A percentile compares a stretch with the other conserved stretches of the same genome.
Conservation (phyloP, 139 green algal genomes). For the Coelastrella sp. region DNA sequence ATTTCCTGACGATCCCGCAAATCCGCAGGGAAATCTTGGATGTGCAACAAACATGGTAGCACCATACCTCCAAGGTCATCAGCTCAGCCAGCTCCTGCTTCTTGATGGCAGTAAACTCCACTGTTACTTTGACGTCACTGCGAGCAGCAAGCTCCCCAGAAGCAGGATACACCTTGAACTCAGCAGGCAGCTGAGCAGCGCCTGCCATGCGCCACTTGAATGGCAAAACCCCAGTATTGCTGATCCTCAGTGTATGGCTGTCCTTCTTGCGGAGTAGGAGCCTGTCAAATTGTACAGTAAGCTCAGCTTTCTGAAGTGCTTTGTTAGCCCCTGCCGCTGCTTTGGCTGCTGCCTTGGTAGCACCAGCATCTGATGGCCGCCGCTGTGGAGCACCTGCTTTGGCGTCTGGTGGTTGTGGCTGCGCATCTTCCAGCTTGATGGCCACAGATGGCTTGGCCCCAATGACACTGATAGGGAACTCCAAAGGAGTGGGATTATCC, state of each 20-base stretch:
- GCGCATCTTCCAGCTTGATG: slow-evolving; percentile 41
- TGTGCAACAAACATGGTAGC: neutral
- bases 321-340: too few species aligned
- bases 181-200: slow-evolving; percentile 62
- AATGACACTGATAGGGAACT: slow-evolving; percentile 77
- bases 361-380: neutral
- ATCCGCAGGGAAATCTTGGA: too few species aligned
- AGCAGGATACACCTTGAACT: slow-evolving; percentile 63
- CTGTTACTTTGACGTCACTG: slow-evolving; percentile 61
- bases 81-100: slow-evolving; percentile 69
- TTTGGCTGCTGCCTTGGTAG: neutral
- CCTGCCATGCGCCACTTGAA: slow-evolving; percentile 81
- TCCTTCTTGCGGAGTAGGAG: slow-evolving; percentile 77
- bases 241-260: slow-evolving; percentile 69
- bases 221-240: slow-evolving; percentile 80
- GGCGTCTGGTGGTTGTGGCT: neutral
- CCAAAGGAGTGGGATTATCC: slow-evolving; percentile 78
- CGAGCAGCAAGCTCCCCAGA: slow-evolving; percentile 68
- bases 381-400: neutral
- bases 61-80: slow-evolving; percentile 63
- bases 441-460: slow-evolving; percentile 73
- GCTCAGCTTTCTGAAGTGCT: slow-evolving; percentile 5
- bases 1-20: too few species aligned
- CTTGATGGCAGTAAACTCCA: slow-evolving; percentile 73
- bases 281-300: slow-evolving; percentile 72